Percentiles rank a stretch among this genome's conserved stretches.
Evolutionary conservation across 2,329 filamentous ascomycete species (phyloP).

Genomic region (Sarocladium kiliense): DNA sequence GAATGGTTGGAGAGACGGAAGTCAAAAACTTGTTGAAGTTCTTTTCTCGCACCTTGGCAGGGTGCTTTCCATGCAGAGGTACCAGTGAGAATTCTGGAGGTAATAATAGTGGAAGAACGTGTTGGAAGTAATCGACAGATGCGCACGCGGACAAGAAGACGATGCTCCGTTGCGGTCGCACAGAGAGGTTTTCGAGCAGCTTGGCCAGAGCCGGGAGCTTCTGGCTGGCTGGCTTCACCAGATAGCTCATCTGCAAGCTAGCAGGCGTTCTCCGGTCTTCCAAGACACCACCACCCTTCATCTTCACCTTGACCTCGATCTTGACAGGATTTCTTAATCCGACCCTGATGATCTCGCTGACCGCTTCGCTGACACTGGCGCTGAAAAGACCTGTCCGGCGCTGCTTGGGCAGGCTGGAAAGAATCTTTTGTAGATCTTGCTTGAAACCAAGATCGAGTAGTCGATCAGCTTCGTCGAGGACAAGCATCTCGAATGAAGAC

Average conservation of each 20-base stretch:
- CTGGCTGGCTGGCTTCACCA: constrained; percentile 68
- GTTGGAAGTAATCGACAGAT: constrained; percentile 88
- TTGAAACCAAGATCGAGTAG: constrained; percentile 93
- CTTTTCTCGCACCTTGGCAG: constrained; percentile 78
- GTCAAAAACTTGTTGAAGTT: constrained; percentile 80
- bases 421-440: constrained; percentile 79
- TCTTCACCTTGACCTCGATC: constrained; percentile 86
- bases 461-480: constrained; percentile 92
- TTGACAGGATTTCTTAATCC: constrained; percentile 92
- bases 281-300: constrained; percentile 55
- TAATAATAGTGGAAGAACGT: constrained; percentile 69
- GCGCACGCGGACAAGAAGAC: constrained; percentile 92
- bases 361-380: constrained; percentile 91
- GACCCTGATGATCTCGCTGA: constrained; percentile 87
- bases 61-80: constrained; percentile 87
- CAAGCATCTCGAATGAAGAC: constrained; percentile 84
- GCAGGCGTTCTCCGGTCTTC: constrained; percentile 87
- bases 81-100: constrained; percentile 65
- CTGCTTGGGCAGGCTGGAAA: constrained; percentile 84
- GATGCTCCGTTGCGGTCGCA: constrained; percentile 77
- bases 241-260: constrained; percentile 86
- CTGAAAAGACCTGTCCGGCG: constrained; percentile 90
- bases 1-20: constrained; percentile 68
- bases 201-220: constrained; percentile 72
- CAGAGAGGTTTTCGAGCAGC: constrained; percentile 64